Conservation (phyloP, 2,329 filamentous ascomycete genomes). For the Pseudocercospora eumusae region DNA sequence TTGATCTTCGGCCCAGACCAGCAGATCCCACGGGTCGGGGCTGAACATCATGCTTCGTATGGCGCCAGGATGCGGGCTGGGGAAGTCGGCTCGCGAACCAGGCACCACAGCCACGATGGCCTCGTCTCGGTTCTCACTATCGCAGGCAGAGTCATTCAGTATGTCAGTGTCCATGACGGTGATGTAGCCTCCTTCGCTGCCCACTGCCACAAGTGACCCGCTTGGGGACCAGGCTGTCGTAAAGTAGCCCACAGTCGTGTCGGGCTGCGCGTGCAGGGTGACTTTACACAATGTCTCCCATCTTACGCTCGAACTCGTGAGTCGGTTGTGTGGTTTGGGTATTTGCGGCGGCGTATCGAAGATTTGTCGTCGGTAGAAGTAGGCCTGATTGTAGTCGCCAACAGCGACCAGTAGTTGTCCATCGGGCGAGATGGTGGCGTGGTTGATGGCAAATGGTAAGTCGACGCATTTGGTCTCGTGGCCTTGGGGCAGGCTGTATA, state of each 20-base stretch:
- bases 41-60: constrained; percentile 91
- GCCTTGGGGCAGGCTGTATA: constrained; percentile 74
- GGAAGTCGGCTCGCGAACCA: constrained; percentile 69
- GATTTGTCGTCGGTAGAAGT: constrained; percentile 68
- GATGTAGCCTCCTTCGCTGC: constrained; percentile 78
- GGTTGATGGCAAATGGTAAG: constrained; percentile 86
- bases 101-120: constrained; percentile 74
- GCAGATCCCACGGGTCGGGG: constrained; percentile 82
- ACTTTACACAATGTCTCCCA: constrained; percentile 49
- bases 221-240: constrained; percentile 75
- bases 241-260: constrained; percentile 63
- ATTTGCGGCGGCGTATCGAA: constrained; percentile 39
- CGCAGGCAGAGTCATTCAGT: constrained; percentile 40
- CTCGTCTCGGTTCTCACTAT: constrained; percentile 49
- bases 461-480: constrained; percentile 69
- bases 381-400: constrained; percentile 82
- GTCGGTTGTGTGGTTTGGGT: constrained; percentile 42
- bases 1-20: constrained; percentile 92
- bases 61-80: constrained; percentile 63
- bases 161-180: constrained; percentile 67
- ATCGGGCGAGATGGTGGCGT: constrained; percentile 89
- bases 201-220: constrained; percentile 70
- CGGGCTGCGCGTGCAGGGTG: constrained; percentile 44
- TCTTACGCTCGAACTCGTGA: constrained; percentile 38
- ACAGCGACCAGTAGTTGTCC: constrained; percentile 78